phyloP scores from a whole-genome alignment of 148 eudicot genomes.

The Fallopia convolvulus region DNA sequence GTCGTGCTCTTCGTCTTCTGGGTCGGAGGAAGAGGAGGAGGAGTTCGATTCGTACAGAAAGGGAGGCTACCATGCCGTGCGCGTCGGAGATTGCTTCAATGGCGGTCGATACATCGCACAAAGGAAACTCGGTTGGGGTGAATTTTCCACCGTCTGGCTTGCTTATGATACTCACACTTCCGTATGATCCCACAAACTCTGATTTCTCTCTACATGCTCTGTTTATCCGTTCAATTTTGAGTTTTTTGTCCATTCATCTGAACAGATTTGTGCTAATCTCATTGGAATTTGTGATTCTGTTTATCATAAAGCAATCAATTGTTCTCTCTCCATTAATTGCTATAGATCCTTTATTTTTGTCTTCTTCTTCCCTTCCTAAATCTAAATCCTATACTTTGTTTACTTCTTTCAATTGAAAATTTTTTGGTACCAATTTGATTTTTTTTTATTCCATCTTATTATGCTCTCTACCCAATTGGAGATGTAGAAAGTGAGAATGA shows the following conservation, averaged over 20 bases:
- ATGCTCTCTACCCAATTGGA: not conserved
- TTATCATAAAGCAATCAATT: not conserved
- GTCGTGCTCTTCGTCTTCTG: constrained; percentile 85
- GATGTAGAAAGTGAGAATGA: not conserved
- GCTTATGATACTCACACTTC: constrained; percentile 63
- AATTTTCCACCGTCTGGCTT: constrained; percentile 94
- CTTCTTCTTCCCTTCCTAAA: not conserved
- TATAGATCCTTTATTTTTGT: not conserved
- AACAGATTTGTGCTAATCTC: not conserved
- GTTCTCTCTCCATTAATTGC: not conserved
- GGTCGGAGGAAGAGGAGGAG: constrained; percentile 67
- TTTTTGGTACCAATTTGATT: not conserved
- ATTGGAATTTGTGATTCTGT: not conserved
- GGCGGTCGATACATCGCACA: constrained; percentile 79
- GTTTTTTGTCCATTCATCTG: not conserved
- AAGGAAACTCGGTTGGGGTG: constrained; percentile 86
- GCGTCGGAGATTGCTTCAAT: constrained; percentile 70
- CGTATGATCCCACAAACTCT: constrained; percentile 31
- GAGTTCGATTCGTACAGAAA: constrained; percentile 69
- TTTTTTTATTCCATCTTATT: too few relatives aligned
- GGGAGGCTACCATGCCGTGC: constrained; percentile 88
- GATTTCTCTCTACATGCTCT: not conserved
- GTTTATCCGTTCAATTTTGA: not conserved
- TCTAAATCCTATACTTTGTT: not conserved
- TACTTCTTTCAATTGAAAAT: not conserved